A percentile compares a stretch with the other conserved stretches of the same genome.
These are phyloP conservation scores for Pseudoscleropodium purum DNA, from an alignment of 225 moss, liverwort and hornwort genomes.

Conservation along the genomic window DNA sequence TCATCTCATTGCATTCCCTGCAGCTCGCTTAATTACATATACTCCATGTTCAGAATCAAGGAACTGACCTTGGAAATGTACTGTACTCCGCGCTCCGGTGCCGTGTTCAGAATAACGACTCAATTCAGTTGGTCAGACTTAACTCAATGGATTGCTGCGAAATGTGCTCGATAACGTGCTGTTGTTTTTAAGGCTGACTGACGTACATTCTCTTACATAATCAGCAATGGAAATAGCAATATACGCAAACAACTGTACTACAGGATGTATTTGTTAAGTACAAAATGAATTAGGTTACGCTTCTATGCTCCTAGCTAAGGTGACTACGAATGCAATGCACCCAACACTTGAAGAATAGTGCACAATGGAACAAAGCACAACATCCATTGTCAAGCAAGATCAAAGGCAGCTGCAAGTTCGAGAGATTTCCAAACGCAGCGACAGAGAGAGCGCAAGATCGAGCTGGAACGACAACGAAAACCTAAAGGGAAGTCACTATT, in stretches of 20 bases:
- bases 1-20: not conserved
- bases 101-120: not conserved
- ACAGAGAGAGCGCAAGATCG: not conserved
- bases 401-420: not conserved
- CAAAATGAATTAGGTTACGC: too few relatives aligned
- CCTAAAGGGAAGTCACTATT: not conserved
- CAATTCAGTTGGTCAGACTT: too few relatives aligned
- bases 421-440: not conserved
- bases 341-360: not conserved
- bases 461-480: not conserved
- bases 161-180: not conserved
- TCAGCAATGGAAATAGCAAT: not conserved
- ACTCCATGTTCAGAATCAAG: not conserved
- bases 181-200: too few relatives aligned
- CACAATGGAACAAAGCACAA: not conserved
- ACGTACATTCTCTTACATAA: not conserved
- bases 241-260: too few relatives aligned
- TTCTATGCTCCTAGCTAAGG: too few relatives aligned
- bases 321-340: too few relatives aligned
- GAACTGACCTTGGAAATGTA: not conserved
- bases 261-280: not conserved
- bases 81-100: not conserved
- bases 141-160: not conserved
- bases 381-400: not conserved
- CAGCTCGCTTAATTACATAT: not conserved